These are phyloP conservation scores for Hylodesmum podocarpum DNA, from an alignment of 306 rosid species.

Conservation along the genomic window DNA sequence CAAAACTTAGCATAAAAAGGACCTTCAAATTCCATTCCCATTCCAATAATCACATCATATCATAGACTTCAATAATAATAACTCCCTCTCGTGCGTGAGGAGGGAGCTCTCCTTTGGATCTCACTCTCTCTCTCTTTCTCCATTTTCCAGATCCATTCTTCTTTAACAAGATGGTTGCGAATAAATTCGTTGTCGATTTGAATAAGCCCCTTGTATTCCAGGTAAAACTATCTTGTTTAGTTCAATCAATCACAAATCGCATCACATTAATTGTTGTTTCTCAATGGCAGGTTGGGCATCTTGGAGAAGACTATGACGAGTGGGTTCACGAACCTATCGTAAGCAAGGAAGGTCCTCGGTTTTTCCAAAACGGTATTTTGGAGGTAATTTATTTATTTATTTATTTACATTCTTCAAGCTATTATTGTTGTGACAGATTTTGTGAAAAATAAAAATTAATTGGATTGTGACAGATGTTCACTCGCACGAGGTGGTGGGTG, in stretches of 20 bases:
- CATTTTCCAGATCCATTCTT: not conserved
- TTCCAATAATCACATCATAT: not conserved
- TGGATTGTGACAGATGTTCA: conserved; percentile 65
- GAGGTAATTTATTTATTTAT: no score
- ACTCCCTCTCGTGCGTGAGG: not conserved
- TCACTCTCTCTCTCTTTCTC: not conserved
- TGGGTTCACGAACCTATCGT: conserved; percentile 95
- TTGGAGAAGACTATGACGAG: conserved; percentile 84
- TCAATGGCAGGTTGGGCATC: conserved; percentile 81
- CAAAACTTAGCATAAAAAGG: not conserved
- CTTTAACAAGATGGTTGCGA: conserved; percentile 54
- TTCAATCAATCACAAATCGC: not conserved
- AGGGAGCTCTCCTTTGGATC: not conserved
- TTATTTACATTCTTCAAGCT: no score
- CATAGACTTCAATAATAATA: not conserved
- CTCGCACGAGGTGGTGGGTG: conserved; percentile 88
- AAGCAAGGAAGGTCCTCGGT: conserved; percentile 81
- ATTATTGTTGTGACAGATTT: no score
- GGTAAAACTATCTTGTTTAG: conserved; percentile 40
- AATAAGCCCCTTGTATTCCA: conserved; percentile 80
- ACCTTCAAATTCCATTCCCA: not conserved
- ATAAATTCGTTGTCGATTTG: conserved; percentile 67
- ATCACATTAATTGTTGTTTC: not conserved
- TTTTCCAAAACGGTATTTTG: conserved; percentile 59
- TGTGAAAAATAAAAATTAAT: no score